A percentile compares a stretch with the other conserved stretches of the same genome.
phyloP scores from a whole-genome alignment of 306 rosid genomes.

The Castanea sativa region DNA sequence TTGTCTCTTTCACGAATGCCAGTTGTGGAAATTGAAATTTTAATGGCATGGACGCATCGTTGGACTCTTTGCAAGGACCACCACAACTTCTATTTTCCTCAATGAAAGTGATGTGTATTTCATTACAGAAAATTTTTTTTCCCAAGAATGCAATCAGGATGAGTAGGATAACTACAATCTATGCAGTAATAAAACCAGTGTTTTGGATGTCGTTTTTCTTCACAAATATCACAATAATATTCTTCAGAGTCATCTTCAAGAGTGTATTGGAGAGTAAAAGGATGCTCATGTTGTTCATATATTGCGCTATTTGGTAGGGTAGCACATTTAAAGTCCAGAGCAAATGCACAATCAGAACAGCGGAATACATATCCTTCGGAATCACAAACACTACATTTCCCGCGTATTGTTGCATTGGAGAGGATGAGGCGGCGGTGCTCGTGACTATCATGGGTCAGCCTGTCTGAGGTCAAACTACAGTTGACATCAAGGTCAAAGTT shows the following conservation, averaged over 20 bases:
- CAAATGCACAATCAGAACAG: background rate
- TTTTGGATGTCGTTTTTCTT: background rate
- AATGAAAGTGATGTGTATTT: too few relatives aligned
- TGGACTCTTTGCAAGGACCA: too few relatives aligned
- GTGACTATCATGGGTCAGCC: background rate
- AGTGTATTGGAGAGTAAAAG: accelerated
- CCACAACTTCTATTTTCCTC: too few relatives aligned
- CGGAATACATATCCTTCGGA: accelerated
- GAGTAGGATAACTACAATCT: background rate
- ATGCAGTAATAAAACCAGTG: background rate
- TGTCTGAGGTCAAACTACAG: background rate
- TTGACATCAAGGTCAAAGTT: background rate
- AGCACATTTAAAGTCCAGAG: background rate
- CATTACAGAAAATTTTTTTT: too few relatives aligned
- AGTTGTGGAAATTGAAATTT: too few relatives aligned
- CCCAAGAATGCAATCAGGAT: too few relatives aligned
- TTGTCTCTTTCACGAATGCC: too few relatives aligned
- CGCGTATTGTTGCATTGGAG: accelerated
- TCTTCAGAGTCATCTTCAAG: background rate
- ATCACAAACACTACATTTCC: background rate
- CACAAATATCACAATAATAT: background rate
- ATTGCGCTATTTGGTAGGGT: background rate
- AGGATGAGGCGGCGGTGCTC: background rate
- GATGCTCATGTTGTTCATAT: background rate
- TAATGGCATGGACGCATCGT: too few relatives aligned